Percentiles rank a stretch among this genome's conserved stretches.
These are phyloP conservation scores for Phytophthora hybrid DNA, from an alignment of 352 stramenopile species.

Conservation along the genomic window DNA sequence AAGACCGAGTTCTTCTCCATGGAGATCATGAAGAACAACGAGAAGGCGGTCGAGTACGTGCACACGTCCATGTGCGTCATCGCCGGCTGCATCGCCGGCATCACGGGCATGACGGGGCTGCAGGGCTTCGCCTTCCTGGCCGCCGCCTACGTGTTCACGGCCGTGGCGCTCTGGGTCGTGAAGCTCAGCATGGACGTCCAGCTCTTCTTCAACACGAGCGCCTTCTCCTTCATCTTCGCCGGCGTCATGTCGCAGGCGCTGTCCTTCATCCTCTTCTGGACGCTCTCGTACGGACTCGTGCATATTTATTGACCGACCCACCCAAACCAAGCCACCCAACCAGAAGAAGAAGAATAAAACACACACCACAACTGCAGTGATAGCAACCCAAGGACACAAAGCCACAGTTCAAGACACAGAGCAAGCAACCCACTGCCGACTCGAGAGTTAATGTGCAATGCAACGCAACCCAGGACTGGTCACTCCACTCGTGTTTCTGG, in stretches of 20 bases:
- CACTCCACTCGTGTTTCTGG: background rate
- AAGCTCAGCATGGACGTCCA: constrained; percentile 84
- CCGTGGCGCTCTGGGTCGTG: constrained; percentile 65
- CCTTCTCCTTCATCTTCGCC: constrained; percentile 72
- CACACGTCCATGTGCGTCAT: constrained; percentile 89
- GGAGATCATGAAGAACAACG: constrained; percentile 88
- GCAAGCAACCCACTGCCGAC: background rate
- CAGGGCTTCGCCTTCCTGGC: constrained; percentile 81
- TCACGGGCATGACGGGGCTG: constrained; percentile 81
- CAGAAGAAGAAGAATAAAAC: background rate
- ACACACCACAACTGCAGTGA: constrained; percentile 2
- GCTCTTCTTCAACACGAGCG: constrained; percentile 84
- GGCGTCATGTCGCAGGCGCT: constrained; percentile 79
- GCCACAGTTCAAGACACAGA: background rate
- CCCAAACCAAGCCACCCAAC: no score
- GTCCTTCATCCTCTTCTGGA: constrained; percentile 92
- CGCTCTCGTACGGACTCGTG: constrained; percentile 87
- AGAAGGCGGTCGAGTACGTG: constrained; percentile 78
- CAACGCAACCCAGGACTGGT: background rate
- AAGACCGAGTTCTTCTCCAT: constrained; percentile 90
- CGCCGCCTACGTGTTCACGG: constrained; percentile 71
- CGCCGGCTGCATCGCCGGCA: constrained; percentile 80
- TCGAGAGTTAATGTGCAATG: background rate
- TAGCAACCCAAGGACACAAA: background rate
- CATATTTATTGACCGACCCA: constrained; percentile 87